These are phyloP conservation scores for Lentinula boryana DNA, from an alignment of 768 basidiomycete genomes.

Conservation along the genomic window DNA sequence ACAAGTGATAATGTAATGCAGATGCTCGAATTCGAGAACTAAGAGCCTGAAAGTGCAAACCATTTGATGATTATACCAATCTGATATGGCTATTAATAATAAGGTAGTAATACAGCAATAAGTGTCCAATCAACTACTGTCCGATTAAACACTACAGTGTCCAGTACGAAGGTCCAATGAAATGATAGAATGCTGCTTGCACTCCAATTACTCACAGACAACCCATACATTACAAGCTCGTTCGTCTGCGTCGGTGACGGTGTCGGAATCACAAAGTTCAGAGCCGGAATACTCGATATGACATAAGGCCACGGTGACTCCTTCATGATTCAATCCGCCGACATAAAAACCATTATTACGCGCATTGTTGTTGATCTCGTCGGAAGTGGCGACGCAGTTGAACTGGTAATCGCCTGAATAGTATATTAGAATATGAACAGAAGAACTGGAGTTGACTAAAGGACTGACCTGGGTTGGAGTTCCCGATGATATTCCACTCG, in stretches of 20 bases:
- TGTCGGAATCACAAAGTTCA: neutral
- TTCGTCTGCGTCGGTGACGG: neutral
- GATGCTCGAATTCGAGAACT: too few relatives aligned
- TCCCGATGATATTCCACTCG: neutral
- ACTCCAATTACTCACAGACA: neutral
- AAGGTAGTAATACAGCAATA: too few relatives aligned
- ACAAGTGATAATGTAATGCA: too few relatives aligned
- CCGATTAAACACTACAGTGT: too few relatives aligned
- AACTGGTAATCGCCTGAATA: neutral
- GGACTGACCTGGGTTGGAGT: neutral
- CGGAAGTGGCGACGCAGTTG: neutral
- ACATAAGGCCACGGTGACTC: neutral
- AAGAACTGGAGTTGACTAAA: too few relatives aligned
- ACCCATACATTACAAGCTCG: neutral
- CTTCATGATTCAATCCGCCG: neutral
- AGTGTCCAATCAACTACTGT: too few relatives aligned
- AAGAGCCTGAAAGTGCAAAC: too few relatives aligned
- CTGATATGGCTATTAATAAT: too few relatives aligned
- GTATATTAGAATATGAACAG: too few relatives aligned
- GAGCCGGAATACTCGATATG: neutral
- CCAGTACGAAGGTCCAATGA: too few relatives aligned
- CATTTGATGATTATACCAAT: too few relatives aligned
- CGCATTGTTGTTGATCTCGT: neutral
- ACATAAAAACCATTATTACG: neutral
- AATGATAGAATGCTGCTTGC: too few relatives aligned